These are phyloP conservation scores for Casuarina equisetifolia DNA, from an alignment of 306 rosid genomes.

Conservation along the genomic window DNA sequence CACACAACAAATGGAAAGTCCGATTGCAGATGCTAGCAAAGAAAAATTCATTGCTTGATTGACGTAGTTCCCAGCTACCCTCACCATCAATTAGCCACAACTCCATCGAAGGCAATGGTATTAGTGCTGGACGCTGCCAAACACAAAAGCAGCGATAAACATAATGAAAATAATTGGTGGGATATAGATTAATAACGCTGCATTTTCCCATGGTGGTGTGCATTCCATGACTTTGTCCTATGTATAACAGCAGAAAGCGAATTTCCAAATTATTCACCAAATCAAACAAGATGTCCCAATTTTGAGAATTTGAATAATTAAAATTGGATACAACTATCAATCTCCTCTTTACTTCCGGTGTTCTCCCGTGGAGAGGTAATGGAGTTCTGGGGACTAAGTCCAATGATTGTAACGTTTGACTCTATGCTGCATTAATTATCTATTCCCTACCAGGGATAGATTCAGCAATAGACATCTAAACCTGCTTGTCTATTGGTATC, in stretches of 20 bases:
- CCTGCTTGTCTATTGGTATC: not conserved
- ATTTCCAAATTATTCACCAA: constrained; percentile 6
- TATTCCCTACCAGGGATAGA: not conserved
- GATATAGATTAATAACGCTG: not conserved
- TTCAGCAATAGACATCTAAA: not conserved
- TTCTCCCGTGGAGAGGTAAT: no score
- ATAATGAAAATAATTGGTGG: not conserved
- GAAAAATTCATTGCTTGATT: constrained; percentile 56
- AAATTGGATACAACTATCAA: not conserved
- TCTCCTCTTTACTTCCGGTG: not conserved
- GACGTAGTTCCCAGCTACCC: constrained; percentile 95
- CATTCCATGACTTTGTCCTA: constrained; percentile 5
- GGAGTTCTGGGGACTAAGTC: no score
- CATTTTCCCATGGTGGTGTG: constrained; percentile 13
- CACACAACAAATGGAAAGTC: constrained; percentile 22
- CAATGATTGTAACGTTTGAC: no score
- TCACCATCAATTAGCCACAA: constrained; percentile 92
- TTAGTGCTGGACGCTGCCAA: constrained; percentile 91
- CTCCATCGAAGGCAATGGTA: constrained; percentile 81
- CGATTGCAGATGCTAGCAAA: constrained; percentile 18
- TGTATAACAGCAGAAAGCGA: constrained; percentile 18
- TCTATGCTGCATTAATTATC: no score
- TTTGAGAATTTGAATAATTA: no score
- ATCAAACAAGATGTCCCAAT: not conserved
- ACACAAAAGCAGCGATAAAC: constrained; percentile 2